These are phyloP conservation scores for Phaeolepiota aurea DNA, from an alignment of 768 basidiomycete species.

Conservation along the genomic window DNA sequence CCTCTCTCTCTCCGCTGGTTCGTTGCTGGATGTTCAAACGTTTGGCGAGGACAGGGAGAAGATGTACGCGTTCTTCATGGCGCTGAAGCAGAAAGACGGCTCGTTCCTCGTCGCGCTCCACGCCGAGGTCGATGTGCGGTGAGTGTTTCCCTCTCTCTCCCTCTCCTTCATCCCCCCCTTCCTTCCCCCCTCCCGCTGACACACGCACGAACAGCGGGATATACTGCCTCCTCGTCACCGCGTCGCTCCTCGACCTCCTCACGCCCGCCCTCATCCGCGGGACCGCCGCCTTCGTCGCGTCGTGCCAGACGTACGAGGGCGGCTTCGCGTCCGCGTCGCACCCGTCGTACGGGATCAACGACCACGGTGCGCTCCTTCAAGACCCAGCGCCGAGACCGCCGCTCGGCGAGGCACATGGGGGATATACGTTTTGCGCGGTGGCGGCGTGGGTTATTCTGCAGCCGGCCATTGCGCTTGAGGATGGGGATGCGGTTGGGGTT, in stretches of 20 bases:
- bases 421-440: constrained; percentile 91
- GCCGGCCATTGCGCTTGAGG: constrained; percentile 42
- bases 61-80: constrained; percentile 86
- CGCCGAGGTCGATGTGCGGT: constrained; percentile 94
- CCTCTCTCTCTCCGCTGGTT: neutral
- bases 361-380: constrained; percentile 26
- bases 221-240: constrained; percentile 84
- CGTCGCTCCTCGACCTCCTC: constrained; percentile 75
- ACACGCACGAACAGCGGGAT: constrained; percentile 62
- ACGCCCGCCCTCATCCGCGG: constrained; percentile 81
- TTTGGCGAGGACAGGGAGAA: constrained; percentile 38
- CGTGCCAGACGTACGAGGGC: constrained; percentile 97
- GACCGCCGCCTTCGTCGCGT: constrained; percentile 72
- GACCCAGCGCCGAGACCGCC: constrained; percentile 54
- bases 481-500: neutral
- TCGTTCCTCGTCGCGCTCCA: constrained; percentile 85
- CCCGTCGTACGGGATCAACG: constrained; percentile 42
- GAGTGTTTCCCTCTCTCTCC: constrained; percentile 13
- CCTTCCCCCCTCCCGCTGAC: no score
- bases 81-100: constrained; percentile 86
- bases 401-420: constrained; percentile 95
- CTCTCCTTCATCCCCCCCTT: neutral
- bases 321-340: constrained; percentile 82
- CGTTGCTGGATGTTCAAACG: neutral
- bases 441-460: constrained; percentile 77